phyloP scores from a whole-genome alignment of 2,329 filamentous ascomycete species.

The Calonectria pseudoturangicola region DNA sequence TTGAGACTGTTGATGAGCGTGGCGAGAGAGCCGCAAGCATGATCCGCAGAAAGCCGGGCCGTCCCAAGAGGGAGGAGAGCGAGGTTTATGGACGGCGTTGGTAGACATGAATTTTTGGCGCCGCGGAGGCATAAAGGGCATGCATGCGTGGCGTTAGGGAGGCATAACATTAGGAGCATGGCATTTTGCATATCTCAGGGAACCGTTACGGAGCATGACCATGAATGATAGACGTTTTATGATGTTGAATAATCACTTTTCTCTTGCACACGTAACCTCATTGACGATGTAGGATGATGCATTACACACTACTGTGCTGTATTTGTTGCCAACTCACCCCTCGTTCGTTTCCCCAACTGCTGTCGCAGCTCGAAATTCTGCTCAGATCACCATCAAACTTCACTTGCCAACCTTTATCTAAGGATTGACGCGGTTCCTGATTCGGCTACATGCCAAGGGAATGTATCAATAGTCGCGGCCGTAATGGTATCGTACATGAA shows the following conservation, averaged over 20 bases:
- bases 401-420: neutral
- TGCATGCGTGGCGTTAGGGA: conserved; percentile 21
- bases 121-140: conserved; percentile 20
- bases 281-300: neutral
- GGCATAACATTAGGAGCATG: neutral
- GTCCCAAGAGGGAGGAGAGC: conserved; percentile 58
- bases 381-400: neutral
- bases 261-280: neutral
- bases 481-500: conserved; percentile 41
- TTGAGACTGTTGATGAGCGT: conserved; percentile 42
- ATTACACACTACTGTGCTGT: neutral
- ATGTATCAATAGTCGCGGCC: conserved; percentile 30
- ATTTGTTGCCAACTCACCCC: neutral
- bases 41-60: conserved; percentile 53
- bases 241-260: conserved; percentile 13
- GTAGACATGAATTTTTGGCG: conserved; percentile 51
- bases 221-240: conserved; percentile 35
- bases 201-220: neutral
- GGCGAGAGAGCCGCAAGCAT: conserved; percentile 50
- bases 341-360: neutral
- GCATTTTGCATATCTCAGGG: conserved; percentile 11
- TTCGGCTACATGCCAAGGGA: conserved; percentile 26
- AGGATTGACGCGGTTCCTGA: conserved; percentile 13
- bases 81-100: conserved; percentile 65
- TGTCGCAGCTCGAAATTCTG: neutral